These are phyloP conservation scores for Caryocar brasiliense DNA, from an alignment of 441 rosid genomes.

Conservation along the genomic window DNA sequence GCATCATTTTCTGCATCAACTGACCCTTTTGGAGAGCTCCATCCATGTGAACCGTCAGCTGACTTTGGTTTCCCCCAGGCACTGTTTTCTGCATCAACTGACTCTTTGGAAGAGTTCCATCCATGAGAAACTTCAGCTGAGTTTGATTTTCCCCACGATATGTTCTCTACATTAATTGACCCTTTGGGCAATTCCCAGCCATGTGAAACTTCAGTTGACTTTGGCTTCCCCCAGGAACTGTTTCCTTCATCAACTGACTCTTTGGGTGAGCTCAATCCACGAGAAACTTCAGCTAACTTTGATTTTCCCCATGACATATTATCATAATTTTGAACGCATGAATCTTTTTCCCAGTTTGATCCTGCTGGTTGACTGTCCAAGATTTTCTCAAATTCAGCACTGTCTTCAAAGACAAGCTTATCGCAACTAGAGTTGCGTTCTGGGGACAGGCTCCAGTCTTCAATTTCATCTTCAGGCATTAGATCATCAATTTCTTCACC, in stretches of 20 bases:
- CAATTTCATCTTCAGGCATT: conserved; percentile 36
- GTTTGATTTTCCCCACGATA: conserved; percentile 10
- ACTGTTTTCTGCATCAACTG: neutral
- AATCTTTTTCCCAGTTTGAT: conserved; percentile 32
- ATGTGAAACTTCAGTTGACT: conserved; percentile 4
- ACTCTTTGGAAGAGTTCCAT: conserved; percentile 13
- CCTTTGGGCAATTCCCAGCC: conserved; percentile 16
- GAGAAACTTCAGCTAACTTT: neutral
- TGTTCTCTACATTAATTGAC: neutral
- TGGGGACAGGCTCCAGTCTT: conserved; percentile 68
- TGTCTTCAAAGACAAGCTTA: conserved; percentile 61
- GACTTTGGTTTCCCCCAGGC: too few species aligned
- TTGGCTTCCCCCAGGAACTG: conserved; percentile 23
- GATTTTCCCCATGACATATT: conserved; percentile 10
- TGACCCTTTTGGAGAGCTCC: too few species aligned
- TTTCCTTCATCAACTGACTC: conserved; percentile 5
- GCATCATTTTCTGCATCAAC: too few species aligned
- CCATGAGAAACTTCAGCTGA: neutral
- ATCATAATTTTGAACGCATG: too few species aligned
- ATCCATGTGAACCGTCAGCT: conserved; percentile 4
- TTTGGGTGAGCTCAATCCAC: conserved; percentile 11
- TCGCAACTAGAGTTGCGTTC: conserved; percentile 41
- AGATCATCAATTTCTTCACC: conserved; percentile 66
- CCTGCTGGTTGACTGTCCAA: conserved; percentile 26
- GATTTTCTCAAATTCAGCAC: conserved; percentile 28